Evolutionary conservation across 2,329 filamentous ascomycete species (phyloP).

Genomic region (Cadophora gregata): DNA sequence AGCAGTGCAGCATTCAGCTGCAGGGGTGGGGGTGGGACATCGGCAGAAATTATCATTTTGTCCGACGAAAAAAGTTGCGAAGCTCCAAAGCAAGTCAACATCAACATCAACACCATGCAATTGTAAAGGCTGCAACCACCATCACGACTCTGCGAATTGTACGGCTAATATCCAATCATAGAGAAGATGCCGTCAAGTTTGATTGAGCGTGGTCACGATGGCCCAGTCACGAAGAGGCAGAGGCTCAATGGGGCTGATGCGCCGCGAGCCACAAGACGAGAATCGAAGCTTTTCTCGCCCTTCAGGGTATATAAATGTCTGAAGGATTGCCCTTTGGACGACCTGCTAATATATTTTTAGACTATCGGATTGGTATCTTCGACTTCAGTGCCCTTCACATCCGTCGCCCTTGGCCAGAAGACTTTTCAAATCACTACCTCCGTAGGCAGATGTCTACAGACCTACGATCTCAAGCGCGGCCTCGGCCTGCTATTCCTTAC

Average conservation of each 20-base stretch:
- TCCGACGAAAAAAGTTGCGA: slow-evolving; percentile 17
- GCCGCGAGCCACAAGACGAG: slow-evolving; percentile 50
- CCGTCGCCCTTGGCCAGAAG: slow-evolving; percentile 86
- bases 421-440: slow-evolving; percentile 98
- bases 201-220: slow-evolving; percentile 53
- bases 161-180: neutral
- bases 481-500: slow-evolving; percentile 94
- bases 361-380: slow-evolving; percentile 94
- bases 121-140: slow-evolving; percentile 6
- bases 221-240: slow-evolving; percentile 77
- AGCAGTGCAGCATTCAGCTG: neutral
- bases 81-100: neutral
- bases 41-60: slow-evolving; percentile 13
- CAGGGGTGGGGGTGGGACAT: neutral
- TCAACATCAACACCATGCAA: slow-evolving; percentile 3
- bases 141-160: neutral
- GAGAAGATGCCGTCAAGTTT: slow-evolving; percentile 52
- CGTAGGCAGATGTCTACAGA: slow-evolving; percentile 87
- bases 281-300: slow-evolving; percentile 88
- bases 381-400: slow-evolving; percentile 87
- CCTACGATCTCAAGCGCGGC: slow-evolving; percentile 90
- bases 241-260: slow-evolving; percentile 58
- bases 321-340: neutral
- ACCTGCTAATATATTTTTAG: slow-evolving; percentile 51
- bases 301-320: slow-evolving; percentile 75